Percentiles rank a stretch among this genome's conserved stretches.
phyloP scores from a whole-genome alignment of 495 filamentous ascomycete genomes.

The Coniosporium apollinis region DNA sequence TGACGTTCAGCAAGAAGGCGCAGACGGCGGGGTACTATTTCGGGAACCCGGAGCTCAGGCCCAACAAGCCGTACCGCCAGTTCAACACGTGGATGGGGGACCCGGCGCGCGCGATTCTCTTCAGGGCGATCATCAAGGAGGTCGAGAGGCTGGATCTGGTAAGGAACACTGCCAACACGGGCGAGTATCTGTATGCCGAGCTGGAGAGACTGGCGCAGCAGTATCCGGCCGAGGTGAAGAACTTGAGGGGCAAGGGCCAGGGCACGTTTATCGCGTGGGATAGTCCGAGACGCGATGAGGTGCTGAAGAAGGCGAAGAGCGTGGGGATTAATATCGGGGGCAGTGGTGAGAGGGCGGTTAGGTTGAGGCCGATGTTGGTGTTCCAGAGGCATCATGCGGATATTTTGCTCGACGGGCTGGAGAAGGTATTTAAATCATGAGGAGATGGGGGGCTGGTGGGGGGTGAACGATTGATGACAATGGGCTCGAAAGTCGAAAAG shows the following conservation, averaged over 20 bases:
- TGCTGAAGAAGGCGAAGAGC: slow-evolving; percentile 64
- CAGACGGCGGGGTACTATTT: slow-evolving; percentile 97
- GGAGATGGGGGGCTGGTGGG: no score
- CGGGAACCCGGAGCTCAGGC: slow-evolving; percentile 70
- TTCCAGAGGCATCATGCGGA: slow-evolving; percentile 87
- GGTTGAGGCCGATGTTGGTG: slow-evolving; percentile 86
- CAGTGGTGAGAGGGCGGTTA: slow-evolving; percentile 59
- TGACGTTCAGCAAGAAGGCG: slow-evolving; percentile 97
- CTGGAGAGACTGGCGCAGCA: slow-evolving; percentile 51
- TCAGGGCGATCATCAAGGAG: slow-evolving; percentile 82
- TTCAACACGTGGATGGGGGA: slow-evolving; percentile 99
- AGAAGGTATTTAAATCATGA: slow-evolving; percentile 57
- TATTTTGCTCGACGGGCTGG: slow-evolving; percentile 48
- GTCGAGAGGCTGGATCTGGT: slow-evolving; percentile 71
- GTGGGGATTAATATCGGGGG: slow-evolving; percentile 91
- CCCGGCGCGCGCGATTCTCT: slow-evolving; percentile 75
- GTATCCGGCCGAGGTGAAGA: slow-evolving; percentile 72
- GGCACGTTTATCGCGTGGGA: slow-evolving; percentile 98
- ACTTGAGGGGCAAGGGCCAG: slow-evolving; percentile 83
- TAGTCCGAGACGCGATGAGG: slow-evolving; percentile 65
- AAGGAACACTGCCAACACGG: slow-evolving; percentile 59
- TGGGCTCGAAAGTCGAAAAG: no score
- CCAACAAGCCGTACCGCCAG: slow-evolving; percentile 97
- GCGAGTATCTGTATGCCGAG: slow-evolving; percentile 64
- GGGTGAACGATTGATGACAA: no score